Evolutionary conservation across 495 filamentous ascomycete species (phyloP).

Genomic region (Margaritispora aquatica): DNA sequence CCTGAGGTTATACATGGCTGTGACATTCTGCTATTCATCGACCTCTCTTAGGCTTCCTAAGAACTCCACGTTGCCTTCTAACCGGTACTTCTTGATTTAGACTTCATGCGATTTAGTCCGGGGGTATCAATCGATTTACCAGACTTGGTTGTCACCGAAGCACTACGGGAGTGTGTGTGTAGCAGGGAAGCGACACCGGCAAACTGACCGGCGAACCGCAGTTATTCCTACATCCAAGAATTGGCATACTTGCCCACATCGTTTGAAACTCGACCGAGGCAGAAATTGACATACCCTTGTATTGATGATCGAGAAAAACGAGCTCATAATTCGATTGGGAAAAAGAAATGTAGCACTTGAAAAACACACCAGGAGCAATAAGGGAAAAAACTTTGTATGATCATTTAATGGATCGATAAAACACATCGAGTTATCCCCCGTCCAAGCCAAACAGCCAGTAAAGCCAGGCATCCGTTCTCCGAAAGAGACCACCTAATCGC

Average conservation of each 20-base stretch:
- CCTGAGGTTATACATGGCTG: not conserved
- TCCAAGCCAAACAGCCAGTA: conserved; percentile 22
- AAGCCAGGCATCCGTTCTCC: conserved; percentile 19
- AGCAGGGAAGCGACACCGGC: too few species aligned
- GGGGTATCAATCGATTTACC: too few species aligned
- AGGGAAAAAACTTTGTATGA: conserved; percentile 21
- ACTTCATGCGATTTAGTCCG: too few species aligned
- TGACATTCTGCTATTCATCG: too few species aligned
- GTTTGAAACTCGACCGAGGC: not conserved
- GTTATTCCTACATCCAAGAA: too few species aligned
- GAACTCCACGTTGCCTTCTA: too few species aligned
- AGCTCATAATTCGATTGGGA: conserved; percentile 3
- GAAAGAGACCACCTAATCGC: conserved; percentile 26
- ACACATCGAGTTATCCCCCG: conserved; percentile 18
- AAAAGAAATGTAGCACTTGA: too few species aligned
- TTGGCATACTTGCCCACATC: too few species aligned
- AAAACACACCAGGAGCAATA: conserved; percentile 16
- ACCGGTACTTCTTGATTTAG: too few species aligned
- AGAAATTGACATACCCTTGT: conserved; percentile 6
- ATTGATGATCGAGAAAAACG: conserved; percentile 21
- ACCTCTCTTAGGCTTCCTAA: too few species aligned
- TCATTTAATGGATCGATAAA: conserved; percentile 24
- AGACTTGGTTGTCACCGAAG: too few species aligned
- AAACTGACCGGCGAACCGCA: not conserved
- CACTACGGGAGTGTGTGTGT: too few species aligned